A percentile compares a stretch with the other conserved stretches of the same genome.
Evolutionary conservation across 192 early-diverging fungal genomes (phyloP).

Genomic region (Coemansia sp.): DNA sequence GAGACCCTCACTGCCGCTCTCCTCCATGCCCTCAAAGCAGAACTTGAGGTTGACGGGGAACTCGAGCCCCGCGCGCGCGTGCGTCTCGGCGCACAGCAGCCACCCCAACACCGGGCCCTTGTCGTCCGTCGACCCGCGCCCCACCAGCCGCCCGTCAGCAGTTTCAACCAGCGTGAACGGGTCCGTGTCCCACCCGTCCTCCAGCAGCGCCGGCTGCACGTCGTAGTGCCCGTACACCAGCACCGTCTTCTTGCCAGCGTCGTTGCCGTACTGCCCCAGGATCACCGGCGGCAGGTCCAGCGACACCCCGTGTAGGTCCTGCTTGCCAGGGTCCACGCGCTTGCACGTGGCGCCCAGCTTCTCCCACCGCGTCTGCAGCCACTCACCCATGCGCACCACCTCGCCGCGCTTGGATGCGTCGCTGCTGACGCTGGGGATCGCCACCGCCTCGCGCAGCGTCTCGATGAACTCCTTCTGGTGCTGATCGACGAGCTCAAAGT

Average conservation of each 20-base stretch:
- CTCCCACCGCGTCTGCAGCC: constrained; percentile 76
- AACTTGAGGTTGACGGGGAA: constrained; percentile 96
- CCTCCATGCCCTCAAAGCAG: constrained; percentile 97
- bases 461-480: constrained; percentile 83
- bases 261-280: constrained; percentile 87
- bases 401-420: constrained; percentile 76
- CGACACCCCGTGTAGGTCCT: constrained; percentile 75
- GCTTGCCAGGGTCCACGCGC: constrained; percentile 77
- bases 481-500: constrained; percentile 76
- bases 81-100: constrained; percentile 94
- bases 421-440: constrained; percentile 82
- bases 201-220: constrained; percentile 89
- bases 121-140: constrained; percentile 95
- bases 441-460: constrained; percentile 85
- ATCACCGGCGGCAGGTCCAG: constrained; percentile 92
- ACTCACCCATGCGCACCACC: constrained; percentile 90
- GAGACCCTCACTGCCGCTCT: constrained; percentile 91
- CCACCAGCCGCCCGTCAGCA: constrained; percentile 80
- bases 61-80: constrained; percentile 89
- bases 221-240: constrained; percentile 99
- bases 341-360: constrained; percentile 66
- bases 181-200: constrained; percentile 91
- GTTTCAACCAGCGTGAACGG: constrained; percentile 90
- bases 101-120: constrained; percentile 98
- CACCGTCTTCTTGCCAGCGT: constrained; percentile 93